Conservation (phyloP, 345 rosid genomes). For the Citrus glauca region DNA sequence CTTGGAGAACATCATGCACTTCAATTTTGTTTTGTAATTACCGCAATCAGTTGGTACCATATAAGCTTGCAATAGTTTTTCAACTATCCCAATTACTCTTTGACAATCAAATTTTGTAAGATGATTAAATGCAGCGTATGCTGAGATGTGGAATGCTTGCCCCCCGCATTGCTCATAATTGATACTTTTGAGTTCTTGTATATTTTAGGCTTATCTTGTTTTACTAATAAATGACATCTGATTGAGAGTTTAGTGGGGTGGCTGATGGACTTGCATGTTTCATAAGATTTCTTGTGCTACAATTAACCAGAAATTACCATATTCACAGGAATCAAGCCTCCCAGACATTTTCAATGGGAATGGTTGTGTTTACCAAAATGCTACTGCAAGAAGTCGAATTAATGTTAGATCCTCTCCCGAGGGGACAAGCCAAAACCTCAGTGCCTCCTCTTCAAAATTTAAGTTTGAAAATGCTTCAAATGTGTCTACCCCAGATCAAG, state of each 20-base stretch:
- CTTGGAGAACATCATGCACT: not conserved
- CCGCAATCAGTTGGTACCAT: not conserved
- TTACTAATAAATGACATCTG: not conserved
- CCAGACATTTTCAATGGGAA: constrained; percentile 48
- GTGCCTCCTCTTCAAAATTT: constrained; percentile 29
- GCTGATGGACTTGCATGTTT: not conserved
- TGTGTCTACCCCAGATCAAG: constrained; percentile 11
- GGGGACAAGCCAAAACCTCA: constrained; percentile 12
- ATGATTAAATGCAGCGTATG: not conserved
- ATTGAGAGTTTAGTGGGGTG: not conserved
- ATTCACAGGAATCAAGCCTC: constrained; percentile 74
- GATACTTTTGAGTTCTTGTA: not conserved
- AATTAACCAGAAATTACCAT: constrained; percentile 6
- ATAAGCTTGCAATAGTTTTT: not conserved
- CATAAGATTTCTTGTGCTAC: not conserved
- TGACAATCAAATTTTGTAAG: not conserved
- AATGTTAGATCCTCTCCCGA: constrained; percentile 35
- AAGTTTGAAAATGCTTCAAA: constrained; percentile 7
- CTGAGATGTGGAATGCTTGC: not conserved
- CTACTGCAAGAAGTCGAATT: constrained; percentile 51
- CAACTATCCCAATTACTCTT: not conserved
- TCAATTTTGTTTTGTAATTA: not conserved
- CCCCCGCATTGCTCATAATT: not conserved
- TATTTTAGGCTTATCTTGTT: not conserved
- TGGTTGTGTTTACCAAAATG: constrained; percentile 54